Conservation (phyloP, 176 grass and related monocot genomes). For the Eleusine coracana region DNA sequence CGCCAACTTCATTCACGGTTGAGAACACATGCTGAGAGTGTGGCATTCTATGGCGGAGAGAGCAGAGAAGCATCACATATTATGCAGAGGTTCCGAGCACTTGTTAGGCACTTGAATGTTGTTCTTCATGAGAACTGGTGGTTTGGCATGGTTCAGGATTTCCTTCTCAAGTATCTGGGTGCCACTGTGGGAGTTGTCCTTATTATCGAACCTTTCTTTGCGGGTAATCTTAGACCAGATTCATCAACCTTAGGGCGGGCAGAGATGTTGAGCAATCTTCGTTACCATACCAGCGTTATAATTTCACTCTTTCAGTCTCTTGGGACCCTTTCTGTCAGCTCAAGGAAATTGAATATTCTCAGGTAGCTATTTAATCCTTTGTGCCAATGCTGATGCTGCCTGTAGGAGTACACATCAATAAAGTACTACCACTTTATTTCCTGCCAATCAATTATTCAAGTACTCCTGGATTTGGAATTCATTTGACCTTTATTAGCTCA, state of each 20-base stretch:
- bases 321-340: conserved; percentile 86
- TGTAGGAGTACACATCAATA: conserved; percentile 23
- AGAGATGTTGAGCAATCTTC: conserved; percentile 97
- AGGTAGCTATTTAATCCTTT: conserved; percentile 55
- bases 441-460: background rate
- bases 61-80: conserved; percentile 90
- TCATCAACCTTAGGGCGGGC: conserved; percentile 90
- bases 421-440: conserved; percentile 6
- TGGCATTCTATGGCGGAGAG: conserved; percentile 94
- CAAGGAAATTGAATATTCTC: conserved; percentile 87
- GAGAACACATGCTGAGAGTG: conserved; percentile 95
- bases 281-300: conserved; percentile 99
- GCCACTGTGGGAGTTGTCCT: conserved; percentile 90
- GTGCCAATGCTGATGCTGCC: background rate
- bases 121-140: conserved; percentile 98
- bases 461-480: background rate
- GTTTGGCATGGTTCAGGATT: conserved; percentile 99
- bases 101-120: conserved; percentile 78
- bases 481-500: background rate
- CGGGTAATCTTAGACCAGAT: conserved; percentile 83
- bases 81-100: conserved; percentile 67
- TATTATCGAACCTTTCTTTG: conserved; percentile 97
- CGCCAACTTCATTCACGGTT: conserved; percentile 88
- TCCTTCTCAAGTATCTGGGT: conserved; percentile 97
- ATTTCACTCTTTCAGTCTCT: conserved; percentile 96